Evolutionary conservation across 2,329 filamentous ascomycete genomes (phyloP).

Genomic region (Penicillium decumbens): DNA sequence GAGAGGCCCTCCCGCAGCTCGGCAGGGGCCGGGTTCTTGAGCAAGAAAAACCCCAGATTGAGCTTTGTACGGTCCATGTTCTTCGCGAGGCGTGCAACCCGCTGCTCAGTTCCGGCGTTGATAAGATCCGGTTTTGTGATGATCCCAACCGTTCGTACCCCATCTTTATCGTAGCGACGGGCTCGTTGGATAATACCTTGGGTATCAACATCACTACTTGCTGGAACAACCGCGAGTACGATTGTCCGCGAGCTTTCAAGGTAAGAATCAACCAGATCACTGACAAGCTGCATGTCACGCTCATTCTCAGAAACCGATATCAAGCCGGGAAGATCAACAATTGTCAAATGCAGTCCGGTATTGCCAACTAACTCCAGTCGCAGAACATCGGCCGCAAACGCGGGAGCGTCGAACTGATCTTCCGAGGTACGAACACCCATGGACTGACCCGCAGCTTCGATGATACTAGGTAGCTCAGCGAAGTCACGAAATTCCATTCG

Average conservation of each 20-base stretch:
- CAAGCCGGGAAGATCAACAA: constrained; percentile 59
- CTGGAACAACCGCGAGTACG: constrained; percentile 45
- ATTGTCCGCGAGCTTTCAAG: constrained; percentile 43
- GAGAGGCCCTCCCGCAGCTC: constrained; percentile 17
- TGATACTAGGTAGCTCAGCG: constrained; percentile 12
- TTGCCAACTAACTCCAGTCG: constrained; percentile 55
- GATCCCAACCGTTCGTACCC: constrained; percentile 41
- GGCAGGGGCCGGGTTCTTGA: constrained; percentile 25
- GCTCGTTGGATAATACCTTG: constrained; percentile 41
- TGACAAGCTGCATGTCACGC: constrained; percentile 53
- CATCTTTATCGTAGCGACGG: constrained; percentile 26
- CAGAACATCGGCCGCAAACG: constrained; percentile 51
- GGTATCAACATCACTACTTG: constrained; percentile 41
- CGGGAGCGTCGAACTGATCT: constrained; percentile 10
- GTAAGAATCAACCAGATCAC: constrained; percentile 43
- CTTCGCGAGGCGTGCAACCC: constrained; percentile 24
- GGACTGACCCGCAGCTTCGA: constrained; percentile 4
- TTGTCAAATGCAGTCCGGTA: constrained; percentile 47
- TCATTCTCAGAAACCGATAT: constrained; percentile 52
- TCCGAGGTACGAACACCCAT: constrained; percentile 10
- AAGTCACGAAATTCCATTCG: constrained; percentile 6
- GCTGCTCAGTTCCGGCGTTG: constrained; percentile 18
- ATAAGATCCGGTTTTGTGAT: constrained; percentile 47
- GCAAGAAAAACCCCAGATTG: constrained; percentile 26
- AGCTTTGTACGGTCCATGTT: constrained; percentile 27